These are phyloP conservation scores for Botryosphaeria dothidea DNA, from an alignment of 2,329 filamentous ascomycete genomes.

Conservation along the genomic window DNA sequence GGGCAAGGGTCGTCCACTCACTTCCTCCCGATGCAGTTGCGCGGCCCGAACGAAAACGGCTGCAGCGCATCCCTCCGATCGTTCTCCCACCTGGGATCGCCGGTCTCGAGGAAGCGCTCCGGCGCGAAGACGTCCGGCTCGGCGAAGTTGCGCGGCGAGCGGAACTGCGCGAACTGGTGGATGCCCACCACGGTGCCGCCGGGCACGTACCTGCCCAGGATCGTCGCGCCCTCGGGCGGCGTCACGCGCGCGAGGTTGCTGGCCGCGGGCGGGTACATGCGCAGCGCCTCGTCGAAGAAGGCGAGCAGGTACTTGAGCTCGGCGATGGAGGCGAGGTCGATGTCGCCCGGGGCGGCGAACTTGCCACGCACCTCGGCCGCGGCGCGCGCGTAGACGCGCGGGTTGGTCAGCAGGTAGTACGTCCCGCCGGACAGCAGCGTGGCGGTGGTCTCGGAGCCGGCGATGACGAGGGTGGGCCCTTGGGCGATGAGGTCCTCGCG, in stretches of 20 bases:
- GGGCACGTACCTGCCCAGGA: constrained; percentile 40
- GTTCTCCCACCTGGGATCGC: constrained; percentile 26
- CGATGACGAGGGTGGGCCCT: constrained; percentile 41
- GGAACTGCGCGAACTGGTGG: constrained; percentile 12
- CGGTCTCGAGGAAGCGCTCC: constrained; percentile 42
- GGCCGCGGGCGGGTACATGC: constrained; percentile 44
- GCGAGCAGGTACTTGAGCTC: constrained; percentile 40
- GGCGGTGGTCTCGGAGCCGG: constrained; percentile 49
- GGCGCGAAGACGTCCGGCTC: constrained; percentile 40
- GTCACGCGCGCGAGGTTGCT: constrained; percentile 33
- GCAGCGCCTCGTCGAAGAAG: constrained; percentile 43
- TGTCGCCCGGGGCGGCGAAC: constrained; percentile 32
- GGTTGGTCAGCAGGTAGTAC: constrained; percentile 33
- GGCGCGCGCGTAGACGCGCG: constrained; percentile 29
- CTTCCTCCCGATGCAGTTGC: constrained; percentile 41
- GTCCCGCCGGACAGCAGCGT: constrained; percentile 41
- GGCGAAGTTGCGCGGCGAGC: constrained; percentile 32
- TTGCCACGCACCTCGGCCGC: constrained; percentile 30
- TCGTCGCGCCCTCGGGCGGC: constrained; percentile 36
- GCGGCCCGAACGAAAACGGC: constrained; percentile 46
- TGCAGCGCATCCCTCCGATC: constrained; percentile 40
- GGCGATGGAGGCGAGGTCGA: constrained; percentile 33
- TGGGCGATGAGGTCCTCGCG: constrained; percentile 41
- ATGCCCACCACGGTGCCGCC: constrained; percentile 22
- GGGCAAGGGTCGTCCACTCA: constrained; percentile 30